Percentiles rank a stretch among this genome's conserved stretches.
Conservation (phyloP, 441 rosid species). For the Breynia disticha region DNA sequence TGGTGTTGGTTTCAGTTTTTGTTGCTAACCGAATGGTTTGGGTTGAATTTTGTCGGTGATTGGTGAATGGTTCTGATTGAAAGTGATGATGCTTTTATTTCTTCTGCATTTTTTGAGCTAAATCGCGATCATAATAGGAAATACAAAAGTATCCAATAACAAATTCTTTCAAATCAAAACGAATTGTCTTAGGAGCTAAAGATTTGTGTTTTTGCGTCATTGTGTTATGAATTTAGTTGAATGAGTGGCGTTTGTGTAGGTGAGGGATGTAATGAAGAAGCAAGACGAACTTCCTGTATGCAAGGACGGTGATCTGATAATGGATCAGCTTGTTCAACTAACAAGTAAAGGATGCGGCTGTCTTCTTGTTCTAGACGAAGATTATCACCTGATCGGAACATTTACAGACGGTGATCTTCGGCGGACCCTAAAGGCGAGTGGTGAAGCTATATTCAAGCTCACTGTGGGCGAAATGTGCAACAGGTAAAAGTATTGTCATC, state of each 20-base stretch:
- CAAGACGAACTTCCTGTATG: slow-evolving; percentile 84
- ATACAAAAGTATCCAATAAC: too few relatives aligned
- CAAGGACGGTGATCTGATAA: slow-evolving; percentile 77
- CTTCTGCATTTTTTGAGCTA: too few relatives aligned
- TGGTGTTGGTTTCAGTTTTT: too few relatives aligned
- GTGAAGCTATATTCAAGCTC: slow-evolving; percentile 86
- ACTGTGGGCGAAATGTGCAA: slow-evolving; percentile 92
- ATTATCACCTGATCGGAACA: slow-evolving; percentile 62
- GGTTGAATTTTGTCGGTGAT: too few relatives aligned
- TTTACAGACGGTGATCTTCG: slow-evolving; percentile 95
- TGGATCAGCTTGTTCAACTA: slow-evolving; percentile 86
- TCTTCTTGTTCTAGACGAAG: slow-evolving; percentile 65
- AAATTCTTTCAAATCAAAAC: too few relatives aligned
- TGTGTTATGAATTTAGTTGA: too few relatives aligned
- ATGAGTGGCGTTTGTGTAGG: slow-evolving; percentile 29
- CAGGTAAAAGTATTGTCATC: slow-evolving; percentile 39
- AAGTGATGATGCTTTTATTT: too few relatives aligned
- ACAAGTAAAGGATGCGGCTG: slow-evolving; percentile 93
- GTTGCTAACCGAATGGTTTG: too few relatives aligned
- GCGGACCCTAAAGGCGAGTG: slow-evolving; percentile 77
- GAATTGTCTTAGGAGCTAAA: too few relatives aligned
- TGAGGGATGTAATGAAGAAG: slow-evolving; percentile 87
- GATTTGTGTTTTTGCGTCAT: too few relatives aligned
- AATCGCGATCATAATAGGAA: too few relatives aligned
- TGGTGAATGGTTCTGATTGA: too few relatives aligned